Conservation (phyloP, 345 rosid species). For the Psidium guajava region DNA sequence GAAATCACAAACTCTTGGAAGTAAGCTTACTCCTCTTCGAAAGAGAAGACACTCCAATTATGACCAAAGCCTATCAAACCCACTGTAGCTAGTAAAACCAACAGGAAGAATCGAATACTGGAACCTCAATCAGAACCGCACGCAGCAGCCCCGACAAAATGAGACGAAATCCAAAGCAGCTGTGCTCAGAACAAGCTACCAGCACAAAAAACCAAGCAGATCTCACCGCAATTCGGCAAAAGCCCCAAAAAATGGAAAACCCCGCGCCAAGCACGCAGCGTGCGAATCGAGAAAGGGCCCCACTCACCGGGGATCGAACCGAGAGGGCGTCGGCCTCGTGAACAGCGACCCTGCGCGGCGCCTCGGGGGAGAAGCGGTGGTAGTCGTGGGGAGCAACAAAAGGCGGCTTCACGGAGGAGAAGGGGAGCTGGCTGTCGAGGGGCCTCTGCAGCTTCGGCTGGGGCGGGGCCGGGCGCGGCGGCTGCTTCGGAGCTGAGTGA, state of each 20-base stretch:
- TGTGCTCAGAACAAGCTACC: background rate
- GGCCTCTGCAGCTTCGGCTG: constrained; percentile 9
- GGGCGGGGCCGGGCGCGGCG: constrained; percentile 10
- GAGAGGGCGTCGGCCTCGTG: constrained; percentile 47
- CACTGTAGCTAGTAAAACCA: background rate
- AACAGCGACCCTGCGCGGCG: constrained; percentile 31
- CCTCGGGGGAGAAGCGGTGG: constrained; percentile 48
- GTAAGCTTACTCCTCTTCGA: background rate
- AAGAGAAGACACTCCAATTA: background rate
- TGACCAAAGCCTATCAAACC: background rate
- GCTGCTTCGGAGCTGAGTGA: constrained; percentile 19
- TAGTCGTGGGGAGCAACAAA: constrained; percentile 56
- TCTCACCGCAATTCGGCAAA: background rate
- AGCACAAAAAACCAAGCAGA: background rate
- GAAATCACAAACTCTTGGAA: background rate
- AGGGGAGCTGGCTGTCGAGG: constrained; percentile 38
- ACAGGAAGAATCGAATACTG: background rate
- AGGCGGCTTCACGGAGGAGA: constrained; percentile 64
- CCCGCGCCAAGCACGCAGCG: background rate
- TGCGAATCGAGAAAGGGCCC: background rate
- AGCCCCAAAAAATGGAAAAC: background rate
- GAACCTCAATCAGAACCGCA: background rate
- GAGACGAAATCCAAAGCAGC: background rate
- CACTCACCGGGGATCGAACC: constrained; percentile 58
- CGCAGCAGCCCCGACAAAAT: background rate